Evolutionary conservation across 2,329 filamentous ascomycete genomes (phyloP), one percentile per base, ranked within the genome.

Genomic region (Talaromyces rugulosus): DNA sequence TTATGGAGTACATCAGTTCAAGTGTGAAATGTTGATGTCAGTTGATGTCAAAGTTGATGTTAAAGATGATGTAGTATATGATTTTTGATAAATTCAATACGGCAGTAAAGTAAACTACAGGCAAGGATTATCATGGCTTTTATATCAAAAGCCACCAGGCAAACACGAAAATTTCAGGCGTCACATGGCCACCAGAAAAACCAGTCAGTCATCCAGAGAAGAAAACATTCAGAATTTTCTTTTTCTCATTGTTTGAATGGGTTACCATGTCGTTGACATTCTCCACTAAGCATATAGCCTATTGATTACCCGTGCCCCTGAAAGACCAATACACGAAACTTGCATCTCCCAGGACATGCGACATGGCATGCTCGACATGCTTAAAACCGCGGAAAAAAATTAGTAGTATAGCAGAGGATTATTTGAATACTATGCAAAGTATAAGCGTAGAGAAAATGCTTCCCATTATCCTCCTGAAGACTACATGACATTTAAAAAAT

Each of bases 391-490:
- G 11, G 6, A 16, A 33, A 36, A 36, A 36, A 58, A 23, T 5
- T 8, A 16, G 11, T 8, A 31, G 7, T 52, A 4, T 12, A 28
- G 33, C 14, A 12, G 31, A 9, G 7, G 9, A 27, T 11, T 7
- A 2, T 36, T 5, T 27, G 14, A 14, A 27, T 9, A 23, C 6
- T 18, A 4, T 34, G 31, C 54, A 56, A 74, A 73, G 66, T 71
- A 68, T 58, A 74, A 74, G 59, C 66, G 63, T 52, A 7, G 60
- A 28, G 5, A 62, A 66, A 47, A 28, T 51, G 12, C 66, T 73
- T 67, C 70, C 72, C 72, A 74, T 73, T 75, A 70, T 69, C 66
- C 30, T 58, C 63, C 16, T 54, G 61, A 52, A 12, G n/a, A 31
- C 2, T 42, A 18, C 14, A 16, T 16, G 50, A 28, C 18, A 50